Percentiles rank a stretch among this genome's conserved stretches.
Conservation (phyloP, 2,329 filamentous ascomycete species). For the Leptoxyphium fumago region DNA sequence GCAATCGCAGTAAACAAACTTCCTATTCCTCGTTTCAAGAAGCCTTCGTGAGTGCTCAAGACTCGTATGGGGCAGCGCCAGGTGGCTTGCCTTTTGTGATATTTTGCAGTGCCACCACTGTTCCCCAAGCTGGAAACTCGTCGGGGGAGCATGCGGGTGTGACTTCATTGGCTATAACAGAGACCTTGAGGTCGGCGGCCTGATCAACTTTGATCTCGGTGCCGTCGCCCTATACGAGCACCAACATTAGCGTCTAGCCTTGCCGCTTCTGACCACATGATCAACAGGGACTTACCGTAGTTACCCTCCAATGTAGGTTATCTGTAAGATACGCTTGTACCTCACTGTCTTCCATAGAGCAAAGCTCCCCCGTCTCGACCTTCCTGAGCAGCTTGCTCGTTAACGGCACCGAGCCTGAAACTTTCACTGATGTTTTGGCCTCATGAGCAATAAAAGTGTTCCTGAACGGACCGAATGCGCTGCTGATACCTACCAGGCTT, state of each 20-base stretch:
- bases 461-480: conserved; percentile 25
- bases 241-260: neutral
- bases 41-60: too few relatives aligned
- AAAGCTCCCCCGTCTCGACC: conserved; percentile 19
- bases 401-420: conserved; percentile 30
- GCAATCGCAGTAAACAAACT: too few relatives aligned
- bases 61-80: neutral
- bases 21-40: too few relatives aligned
- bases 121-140: conserved; percentile 24
- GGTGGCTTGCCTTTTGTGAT: neutral
- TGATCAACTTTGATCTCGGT: conserved; percentile 18
- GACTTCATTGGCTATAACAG: conserved; percentile 25
- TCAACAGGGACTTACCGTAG: conserved; percentile 10
- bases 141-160: conserved; percentile 19
- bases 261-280: neutral
- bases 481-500: conserved; percentile 48
- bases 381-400: conserved; percentile 27
- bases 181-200: conserved; percentile 24
- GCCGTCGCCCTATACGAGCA: conserved; percentile 4
- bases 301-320: conserved; percentile 22
- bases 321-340: conserved; percentile 18
- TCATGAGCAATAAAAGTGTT: neutral
- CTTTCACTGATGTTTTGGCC: conserved; percentile 7
- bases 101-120: neutral
- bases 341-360: conserved; percentile 11